Conservation (phyloP, 2,329 filamentous ascomycete species). For the Aspergillus neoniger region DNA sequence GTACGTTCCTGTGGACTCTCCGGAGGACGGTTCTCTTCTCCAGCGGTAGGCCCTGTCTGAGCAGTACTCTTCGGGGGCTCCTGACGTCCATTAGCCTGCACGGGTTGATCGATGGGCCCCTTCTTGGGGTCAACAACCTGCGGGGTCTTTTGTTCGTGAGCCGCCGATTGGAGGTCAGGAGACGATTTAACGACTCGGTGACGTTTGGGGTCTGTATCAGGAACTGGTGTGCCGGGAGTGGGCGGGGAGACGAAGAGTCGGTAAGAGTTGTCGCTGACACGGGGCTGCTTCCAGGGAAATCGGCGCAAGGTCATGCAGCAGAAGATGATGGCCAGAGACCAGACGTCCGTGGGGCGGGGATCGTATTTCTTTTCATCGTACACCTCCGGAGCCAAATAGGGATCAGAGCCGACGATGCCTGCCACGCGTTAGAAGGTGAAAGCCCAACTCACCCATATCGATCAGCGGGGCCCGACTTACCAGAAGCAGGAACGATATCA, state of each 20-base stretch:
- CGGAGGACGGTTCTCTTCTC: slow-evolving; percentile 28
- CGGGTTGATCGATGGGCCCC: slow-evolving; percentile 13
- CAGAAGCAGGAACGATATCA: slow-evolving; percentile 76
- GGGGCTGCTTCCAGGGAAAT: slow-evolving; percentile 96
- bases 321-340: slow-evolving; percentile 97
- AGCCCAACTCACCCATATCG: background rate
- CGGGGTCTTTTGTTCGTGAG: slow-evolving; percentile 27
- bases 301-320: slow-evolving; percentile 96
- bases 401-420: slow-evolving; percentile 85
- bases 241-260: slow-evolving; percentile 87
- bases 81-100: slow-evolving; percentile 17
- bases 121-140: slow-evolving; percentile 22
- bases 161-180: slow-evolving; percentile 34
- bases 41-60: slow-evolving; percentile 24
- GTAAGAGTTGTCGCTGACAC: slow-evolving; percentile 89
- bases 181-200: slow-evolving; percentile 38
- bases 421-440: slow-evolving; percentile 16
- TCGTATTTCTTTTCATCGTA: slow-evolving; percentile 94
- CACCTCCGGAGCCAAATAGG: slow-evolving; percentile 94
- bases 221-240: slow-evolving; percentile 63
- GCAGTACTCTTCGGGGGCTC: slow-evolving; percentile 25
- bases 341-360: slow-evolving; percentile 90
- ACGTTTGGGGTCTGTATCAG: slow-evolving; percentile 42
- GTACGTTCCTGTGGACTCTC: slow-evolving; percentile 31
- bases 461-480: slow-evolving; percentile 54